Evolutionary conservation across 2,329 filamentous ascomycete genomes (phyloP), one percentile per base, ranked within the genome.

Genomic region (Rutstroemia sp.): DNA sequence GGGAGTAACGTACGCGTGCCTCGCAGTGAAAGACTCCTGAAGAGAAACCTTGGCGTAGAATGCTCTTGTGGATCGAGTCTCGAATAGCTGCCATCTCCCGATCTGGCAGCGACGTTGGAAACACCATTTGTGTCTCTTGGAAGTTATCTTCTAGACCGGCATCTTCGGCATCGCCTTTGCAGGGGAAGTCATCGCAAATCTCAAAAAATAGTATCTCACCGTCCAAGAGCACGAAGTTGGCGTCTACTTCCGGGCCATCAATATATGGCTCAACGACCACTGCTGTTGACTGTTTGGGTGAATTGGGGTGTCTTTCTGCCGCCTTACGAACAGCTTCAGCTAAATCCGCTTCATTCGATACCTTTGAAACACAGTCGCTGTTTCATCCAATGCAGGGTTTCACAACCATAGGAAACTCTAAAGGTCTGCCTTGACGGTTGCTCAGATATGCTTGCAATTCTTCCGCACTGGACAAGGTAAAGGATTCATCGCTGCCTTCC

Each of bases 11-110:
- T 2, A 68, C 53, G n/a, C 68, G 65, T 9, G 65, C 68, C 61
- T 70, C 67, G 16, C 62, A 21, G 52, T 70, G 68, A 51, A 64
- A 68, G n/a, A 68, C 50, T 3, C 68, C 68, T 27, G 30, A 48
- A 5, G 48, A 34, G 48, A 70, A 65, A 5, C 68, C 68, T 10
- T 66, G 37, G n/a, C 56, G 30, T 2, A 64, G 55, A 4, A 70
- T 50, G 37, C 42, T 61, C 17, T 62, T 34, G 37, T 57, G 55
- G n/a, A 70, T 39, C 8, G 56, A 51, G 1, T 58, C 41, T 19
- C 48, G 37, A 9, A 67, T 14, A 5, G 63, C 19, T n/a, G 56
- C 52, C 12, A 50, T 46, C 46, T 70, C 68, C 9, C 54, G 17
- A 17, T 51, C 19, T 3, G 61, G 60, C 21, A 68, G 65, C 23